Conservation (phyloP, 108 stramenopile genomes). For the Skeletonema potamos region DNA sequence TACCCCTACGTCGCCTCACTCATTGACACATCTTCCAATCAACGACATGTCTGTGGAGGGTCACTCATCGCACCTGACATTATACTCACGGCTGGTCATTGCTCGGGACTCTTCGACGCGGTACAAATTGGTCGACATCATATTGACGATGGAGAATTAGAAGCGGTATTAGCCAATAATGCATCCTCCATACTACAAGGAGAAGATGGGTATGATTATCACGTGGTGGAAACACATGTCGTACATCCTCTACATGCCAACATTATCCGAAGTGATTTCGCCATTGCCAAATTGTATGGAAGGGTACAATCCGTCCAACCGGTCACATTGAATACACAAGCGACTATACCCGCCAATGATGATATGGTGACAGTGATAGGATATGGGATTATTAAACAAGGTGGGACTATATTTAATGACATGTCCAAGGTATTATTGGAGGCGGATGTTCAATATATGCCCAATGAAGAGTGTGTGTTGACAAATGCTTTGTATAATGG, state of each 20-base stretch:
- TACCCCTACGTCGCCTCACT: conserved; percentile 3
- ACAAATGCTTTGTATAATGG: conserved; percentile 10
- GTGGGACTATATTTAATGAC: not conserved
- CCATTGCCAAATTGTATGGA: conserved; percentile 38
- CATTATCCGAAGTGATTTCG: conserved; percentile 39
- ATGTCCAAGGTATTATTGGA: conserved; percentile 23
- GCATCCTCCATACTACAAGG: not conserved
- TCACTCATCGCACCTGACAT: conserved; percentile 2
- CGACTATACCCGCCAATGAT: conserved; percentile 6
- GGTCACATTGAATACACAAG: conserved; percentile 23
- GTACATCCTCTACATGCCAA: conserved; percentile 26
- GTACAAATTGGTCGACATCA: conserved; percentile 23
- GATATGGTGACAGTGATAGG: conserved; percentile 28
- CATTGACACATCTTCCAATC: not conserved
- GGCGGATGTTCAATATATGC: conserved; percentile 14
- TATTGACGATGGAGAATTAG: not conserved
- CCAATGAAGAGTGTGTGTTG: conserved; percentile 34
- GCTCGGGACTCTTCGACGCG: conserved; percentile 14
- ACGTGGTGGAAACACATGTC: conserved; percentile 26
- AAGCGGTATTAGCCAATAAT: not conserved
- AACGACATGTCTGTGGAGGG: conserved; percentile 1
- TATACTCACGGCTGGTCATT: conserved; percentile 1
- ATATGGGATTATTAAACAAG: conserved; percentile 18
- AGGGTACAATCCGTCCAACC: not conserved
- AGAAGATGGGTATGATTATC: conserved; percentile 16